Evolutionary conservation across 1,139 yeast species (phyloP), one percentile per base, ranked within the genome.

Genomic region (Blastobotrys buckinghamii): DNA sequence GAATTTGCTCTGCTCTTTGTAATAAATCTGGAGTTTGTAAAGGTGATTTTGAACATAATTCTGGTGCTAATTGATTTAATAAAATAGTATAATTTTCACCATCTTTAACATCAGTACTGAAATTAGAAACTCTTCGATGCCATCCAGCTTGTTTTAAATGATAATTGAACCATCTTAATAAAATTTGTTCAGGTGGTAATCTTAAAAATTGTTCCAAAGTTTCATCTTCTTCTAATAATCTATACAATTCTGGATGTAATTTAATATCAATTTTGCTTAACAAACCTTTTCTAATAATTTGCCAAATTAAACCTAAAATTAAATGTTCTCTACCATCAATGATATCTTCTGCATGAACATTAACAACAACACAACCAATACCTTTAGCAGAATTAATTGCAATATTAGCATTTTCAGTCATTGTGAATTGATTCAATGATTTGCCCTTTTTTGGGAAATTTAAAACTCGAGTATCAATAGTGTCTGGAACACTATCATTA

Each of bases 301-400:
- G 99, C 99, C 99, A 92, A 60, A 92, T 90, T 53, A 94, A 78
- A 52, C 99, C 99, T 58, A 92, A 74, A 56, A 92, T 88, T 67
- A 92, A 78, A 68, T 92, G 97, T 70, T 92, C 99, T 60, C 85
- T 87, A 59, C 99, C 98, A 60, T 90, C 97, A 59, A 90, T 89
- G 53, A 92, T 87, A 68, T 92, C 97, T 66, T 92, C 97, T 4
- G 97, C 86, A 61, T 92, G 97, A 45, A 92, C 97, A 65, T 92
- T 92, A 47, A 94, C 97, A 45, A 92, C 98, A 49, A 92, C 87
- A 75, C 97, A 92, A 19, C 97, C 98, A 69, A 92, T 92, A 49
- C 97, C 98, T 72, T 92, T 92, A 37, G 98, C 98, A 2, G 98
- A 92, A 67, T 92, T 92, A 69, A 92, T 87, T 41, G 92, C 98